These are phyloP conservation scores for Cinnamomum micranthum DNA, from an alignment of 164 flowering plant species.

Conservation along the genomic window DNA sequence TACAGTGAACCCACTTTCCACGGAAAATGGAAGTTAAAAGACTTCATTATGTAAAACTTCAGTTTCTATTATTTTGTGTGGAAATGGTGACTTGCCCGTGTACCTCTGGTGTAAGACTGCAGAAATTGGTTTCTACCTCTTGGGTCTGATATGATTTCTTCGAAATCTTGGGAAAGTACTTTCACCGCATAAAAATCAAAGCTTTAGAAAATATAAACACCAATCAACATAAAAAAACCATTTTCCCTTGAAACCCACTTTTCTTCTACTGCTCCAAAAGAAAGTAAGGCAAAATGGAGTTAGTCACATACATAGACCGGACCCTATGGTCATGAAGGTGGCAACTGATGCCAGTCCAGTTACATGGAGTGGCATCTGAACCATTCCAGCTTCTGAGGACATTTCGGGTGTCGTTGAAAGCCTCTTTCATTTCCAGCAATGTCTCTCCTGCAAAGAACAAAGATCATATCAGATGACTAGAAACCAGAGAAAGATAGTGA, in stretches of 20 bases:
- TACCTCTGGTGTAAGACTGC: too few species aligned
- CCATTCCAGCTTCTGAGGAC: slow-evolving; percentile 63
- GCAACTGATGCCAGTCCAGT: slow-evolving; percentile 86
- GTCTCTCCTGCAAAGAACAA: slow-evolving; percentile 41
- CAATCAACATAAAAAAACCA: neutral
- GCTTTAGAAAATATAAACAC: slow-evolving; percentile 1
- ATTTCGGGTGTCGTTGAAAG: slow-evolving; percentile 62
- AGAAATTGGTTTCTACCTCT: too few species aligned
- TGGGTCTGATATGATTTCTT: too few species aligned
- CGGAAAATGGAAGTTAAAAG: too few species aligned
- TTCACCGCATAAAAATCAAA: neutral
- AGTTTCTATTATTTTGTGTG: too few species aligned
- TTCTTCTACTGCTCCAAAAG: neutral
- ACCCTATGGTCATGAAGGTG: slow-evolving; percentile 54
- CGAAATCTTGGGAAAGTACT: too few species aligned
- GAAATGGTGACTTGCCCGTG: too few species aligned
- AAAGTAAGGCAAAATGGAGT: neutral
- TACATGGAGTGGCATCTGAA: slow-evolving; percentile 69
- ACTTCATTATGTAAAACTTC: too few species aligned
- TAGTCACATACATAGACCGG: slow-evolving; percentile 53
- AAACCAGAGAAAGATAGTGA: neutral
- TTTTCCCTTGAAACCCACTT: too few species aligned
- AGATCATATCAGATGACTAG: neutral
- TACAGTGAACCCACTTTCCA: too few species aligned
- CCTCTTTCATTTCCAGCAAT: slow-evolving; percentile 63